Conservation (phyloP, 2,329 filamentous ascomycete genomes). For the Bipolaris zeicola region DNA sequence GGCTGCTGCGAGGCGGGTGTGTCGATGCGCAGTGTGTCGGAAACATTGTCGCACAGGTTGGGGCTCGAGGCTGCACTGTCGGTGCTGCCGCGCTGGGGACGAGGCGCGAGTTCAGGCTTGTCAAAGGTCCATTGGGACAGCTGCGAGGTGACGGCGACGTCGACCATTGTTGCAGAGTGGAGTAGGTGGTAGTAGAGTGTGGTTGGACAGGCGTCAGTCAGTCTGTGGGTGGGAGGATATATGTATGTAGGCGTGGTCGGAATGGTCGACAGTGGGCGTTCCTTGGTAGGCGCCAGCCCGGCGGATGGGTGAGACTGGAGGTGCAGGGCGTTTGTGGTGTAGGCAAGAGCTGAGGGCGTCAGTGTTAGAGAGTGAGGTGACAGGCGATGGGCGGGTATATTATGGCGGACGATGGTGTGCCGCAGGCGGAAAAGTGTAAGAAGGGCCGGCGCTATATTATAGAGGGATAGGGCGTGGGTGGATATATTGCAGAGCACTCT, state of each 20-base stretch:
- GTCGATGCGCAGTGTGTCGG: constrained; percentile 43
- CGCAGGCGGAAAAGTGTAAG: constrained; percentile 1
- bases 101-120: constrained; percentile 35
- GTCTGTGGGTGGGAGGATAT: constrained; percentile 22
- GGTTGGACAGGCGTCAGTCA: constrained; percentile 3
- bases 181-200: constrained; percentile 13
- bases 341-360: constrained; percentile 1
- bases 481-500: constrained; percentile 15
- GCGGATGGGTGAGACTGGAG: constrained; percentile 29
- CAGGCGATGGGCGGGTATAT: background rate
- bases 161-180: constrained; percentile 33
- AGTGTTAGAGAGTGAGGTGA: background rate
- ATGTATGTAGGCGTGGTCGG: constrained; percentile 5
- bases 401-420: background rate
- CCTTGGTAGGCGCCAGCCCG: constrained; percentile 22
- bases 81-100: constrained; percentile 35
- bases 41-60: constrained; percentile 42
- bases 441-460: constrained; percentile 8
- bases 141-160: constrained; percentile 40
- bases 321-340: constrained; percentile 11
- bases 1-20: constrained; percentile 25
- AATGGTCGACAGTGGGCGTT: no score
- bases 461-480: constrained; percentile 8
- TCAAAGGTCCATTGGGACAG: constrained; percentile 48
- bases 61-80: constrained; percentile 44